phyloP scores from a whole-genome alignment of 306 rosid species.

The Canavalia ensiformis region DNA sequence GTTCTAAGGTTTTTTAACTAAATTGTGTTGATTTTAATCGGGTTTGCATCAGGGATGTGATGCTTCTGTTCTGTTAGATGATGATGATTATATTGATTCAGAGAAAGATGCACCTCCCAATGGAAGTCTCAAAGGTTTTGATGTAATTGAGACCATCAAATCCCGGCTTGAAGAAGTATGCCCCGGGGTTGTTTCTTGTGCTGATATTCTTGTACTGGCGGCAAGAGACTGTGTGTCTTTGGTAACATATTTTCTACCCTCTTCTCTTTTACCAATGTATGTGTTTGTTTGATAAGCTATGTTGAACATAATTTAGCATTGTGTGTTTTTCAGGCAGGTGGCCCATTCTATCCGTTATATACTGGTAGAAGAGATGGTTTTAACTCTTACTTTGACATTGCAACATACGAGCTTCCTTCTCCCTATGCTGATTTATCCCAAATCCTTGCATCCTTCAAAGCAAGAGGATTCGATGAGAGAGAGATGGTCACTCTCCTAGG shows the following conservation, averaged over 20 bases:
- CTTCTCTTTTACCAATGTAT: not conserved
- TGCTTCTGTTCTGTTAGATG: conserved; percentile 58
- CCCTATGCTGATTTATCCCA: conserved; percentile 47
- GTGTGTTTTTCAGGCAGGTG: conserved; percentile 52
- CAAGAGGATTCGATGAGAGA: conserved; percentile 58
- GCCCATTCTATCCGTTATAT: conserved; percentile 54
- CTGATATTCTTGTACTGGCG: conserved; percentile 59
- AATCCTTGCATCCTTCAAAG: conserved; percentile 46
- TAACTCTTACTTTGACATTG: conserved; percentile 44
- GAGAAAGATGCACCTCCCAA: conserved; percentile 55
- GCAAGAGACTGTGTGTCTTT: conserved; percentile 58
- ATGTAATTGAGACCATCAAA: conserved; percentile 52
- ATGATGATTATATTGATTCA: conserved; percentile 47
- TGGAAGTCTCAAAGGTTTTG: conserved; percentile 56
- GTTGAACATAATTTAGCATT: not conserved
- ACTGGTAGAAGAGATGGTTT: conserved; percentile 54
- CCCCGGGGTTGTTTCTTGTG: conserved; percentile 58
- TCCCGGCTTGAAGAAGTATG: conserved; percentile 55
- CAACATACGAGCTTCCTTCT: conserved; percentile 52
- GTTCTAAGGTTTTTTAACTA: not conserved
- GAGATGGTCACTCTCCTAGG: conserved; percentile 55
- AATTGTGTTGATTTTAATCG: conserved; percentile 26
- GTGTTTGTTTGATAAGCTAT: not conserved
- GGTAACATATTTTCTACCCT: conserved; percentile 38
- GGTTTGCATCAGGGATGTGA: conserved; percentile 56